Percentiles rank a stretch among this genome's conserved stretches.
Evolutionary conservation across 1,284 basidiomycete genomes (phyloP).

Genomic region (Tylopilus sp.): DNA sequence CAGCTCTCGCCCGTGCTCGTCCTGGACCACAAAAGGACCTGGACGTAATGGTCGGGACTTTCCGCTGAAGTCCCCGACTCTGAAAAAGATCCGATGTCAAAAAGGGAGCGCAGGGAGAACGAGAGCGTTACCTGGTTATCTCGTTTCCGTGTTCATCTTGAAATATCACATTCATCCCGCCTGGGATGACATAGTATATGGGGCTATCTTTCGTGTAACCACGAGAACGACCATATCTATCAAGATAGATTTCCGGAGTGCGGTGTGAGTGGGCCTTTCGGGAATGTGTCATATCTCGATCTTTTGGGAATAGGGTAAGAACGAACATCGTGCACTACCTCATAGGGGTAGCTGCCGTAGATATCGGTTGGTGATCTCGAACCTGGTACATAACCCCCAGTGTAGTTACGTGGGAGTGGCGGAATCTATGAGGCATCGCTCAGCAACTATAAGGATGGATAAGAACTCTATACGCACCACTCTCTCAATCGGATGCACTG

Average conservation of each 20-base stretch:
- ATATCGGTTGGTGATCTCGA: slow-evolving; percentile 32
- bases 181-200: slow-evolving; percentile 62
- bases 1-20: slow-evolving; percentile 46
- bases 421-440: slow-evolving; percentile 23
- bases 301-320: background rate
- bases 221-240: slow-evolving; percentile 23
- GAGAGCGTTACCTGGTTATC: slow-evolving; percentile 50
- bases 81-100: slow-evolving; percentile 29
- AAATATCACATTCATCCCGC: slow-evolving; percentile 63
- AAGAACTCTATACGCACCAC: slow-evolving; percentile 20
- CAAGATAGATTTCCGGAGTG: slow-evolving; percentile 19
- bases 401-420: slow-evolving; percentile 27
- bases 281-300: slow-evolving; percentile 11
- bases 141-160: slow-evolving; percentile 64
- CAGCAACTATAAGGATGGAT: background rate
- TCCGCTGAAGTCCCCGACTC: slow-evolving; percentile 45
- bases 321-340: slow-evolving; percentile 20
- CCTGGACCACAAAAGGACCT: slow-evolving; percentile 46
- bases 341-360: slow-evolving; percentile 23
- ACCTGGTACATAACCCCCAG: slow-evolving; percentile 17
- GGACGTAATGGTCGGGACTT: slow-evolving; percentile 23
- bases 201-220: slow-evolving; percentile 33
- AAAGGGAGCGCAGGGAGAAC: slow-evolving; percentile 2
- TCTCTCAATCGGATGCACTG: slow-evolving; percentile 25
- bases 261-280: slow-evolving; percentile 19